These are phyloP conservation scores for Nicotiana rustica DNA, from an alignment of 305 asterid species.

Conservation along the genomic window DNA sequence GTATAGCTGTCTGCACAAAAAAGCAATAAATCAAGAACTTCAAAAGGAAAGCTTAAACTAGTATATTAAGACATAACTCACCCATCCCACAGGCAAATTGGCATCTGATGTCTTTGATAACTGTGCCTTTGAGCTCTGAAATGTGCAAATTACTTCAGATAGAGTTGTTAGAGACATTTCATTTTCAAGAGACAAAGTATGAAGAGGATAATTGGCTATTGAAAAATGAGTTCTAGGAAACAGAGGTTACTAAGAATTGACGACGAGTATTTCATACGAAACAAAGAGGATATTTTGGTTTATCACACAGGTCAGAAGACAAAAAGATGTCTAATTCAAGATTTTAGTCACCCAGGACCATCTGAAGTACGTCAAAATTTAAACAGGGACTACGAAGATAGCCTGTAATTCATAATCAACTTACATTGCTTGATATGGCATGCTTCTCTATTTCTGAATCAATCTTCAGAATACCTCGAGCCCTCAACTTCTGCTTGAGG, in stretches of 20 bases:
- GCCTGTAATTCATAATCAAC: constrained; percentile 31
- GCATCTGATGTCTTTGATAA: constrained; percentile 48
- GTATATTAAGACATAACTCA: constrained; percentile 48
- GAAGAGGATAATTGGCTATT: not conserved
- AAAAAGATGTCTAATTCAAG: constrained; percentile 20
- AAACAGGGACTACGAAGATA: constrained; percentile 2
- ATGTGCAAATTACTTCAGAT: constrained; percentile 40
- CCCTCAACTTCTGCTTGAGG: constrained; percentile 88
- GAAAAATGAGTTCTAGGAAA: not conserved
- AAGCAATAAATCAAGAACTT: constrained; percentile 16
- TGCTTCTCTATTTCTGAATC: constrained; percentile 45
- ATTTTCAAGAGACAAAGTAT: not conserved
- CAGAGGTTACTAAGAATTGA: not conserved
- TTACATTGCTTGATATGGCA: constrained; percentile 53
- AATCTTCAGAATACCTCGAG: constrained; percentile 88
- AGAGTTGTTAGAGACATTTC: constrained; percentile 30
- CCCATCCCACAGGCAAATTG: constrained; percentile 87
- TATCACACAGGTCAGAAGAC: constrained; percentile 8
- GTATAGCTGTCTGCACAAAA: constrained; percentile 10
- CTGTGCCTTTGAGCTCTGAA: constrained; percentile 61
- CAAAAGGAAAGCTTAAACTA: not conserved
- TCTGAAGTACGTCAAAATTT: constrained; percentile 14
- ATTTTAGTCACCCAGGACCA: constrained; percentile 10
- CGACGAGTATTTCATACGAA: not conserved
- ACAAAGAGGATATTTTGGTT: not conserved